phyloP scores from a whole-genome alignment of 176 grass and related monocot species.

The Cymbopogon citratus region DNA sequence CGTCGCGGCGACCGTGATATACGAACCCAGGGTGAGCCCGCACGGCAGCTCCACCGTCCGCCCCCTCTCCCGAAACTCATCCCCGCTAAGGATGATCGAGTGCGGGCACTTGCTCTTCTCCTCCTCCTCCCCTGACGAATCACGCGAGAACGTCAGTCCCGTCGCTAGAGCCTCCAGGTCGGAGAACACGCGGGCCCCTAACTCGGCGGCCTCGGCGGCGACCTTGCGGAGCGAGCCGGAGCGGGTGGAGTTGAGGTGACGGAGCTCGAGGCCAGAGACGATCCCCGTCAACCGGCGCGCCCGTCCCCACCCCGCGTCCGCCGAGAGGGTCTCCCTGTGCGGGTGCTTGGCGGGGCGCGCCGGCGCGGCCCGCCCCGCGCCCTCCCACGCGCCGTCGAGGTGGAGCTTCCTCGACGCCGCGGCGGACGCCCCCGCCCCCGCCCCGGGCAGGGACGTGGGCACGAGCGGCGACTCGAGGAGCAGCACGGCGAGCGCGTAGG shows the following conservation, averaged over 20 bases:
- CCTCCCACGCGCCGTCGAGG: slow-evolving; percentile 12
- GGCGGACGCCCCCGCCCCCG: background rate
- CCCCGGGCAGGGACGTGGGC: slow-evolving; percentile 9
- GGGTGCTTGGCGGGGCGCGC: slow-evolving; percentile 31
- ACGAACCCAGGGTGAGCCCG: slow-evolving; percentile 83
- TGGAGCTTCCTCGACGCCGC: slow-evolving; percentile 12
- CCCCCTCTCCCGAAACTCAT: slow-evolving; percentile 53
- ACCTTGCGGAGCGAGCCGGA: slow-evolving; percentile 48
- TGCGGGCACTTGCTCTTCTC: slow-evolving; percentile 64
- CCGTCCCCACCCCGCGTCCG: background rate
- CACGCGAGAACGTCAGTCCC: background rate
- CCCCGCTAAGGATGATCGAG: slow-evolving; percentile 59
- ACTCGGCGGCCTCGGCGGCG: slow-evolving; percentile 59
- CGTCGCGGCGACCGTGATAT: slow-evolving; percentile 74
- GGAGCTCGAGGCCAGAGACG: slow-evolving; percentile 63
- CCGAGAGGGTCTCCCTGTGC: slow-evolving; percentile 29
- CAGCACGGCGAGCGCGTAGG: slow-evolving; percentile 41
- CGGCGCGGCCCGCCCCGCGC: slow-evolving; percentile 9
- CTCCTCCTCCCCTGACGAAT: slow-evolving; percentile 4
- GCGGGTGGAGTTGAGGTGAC: slow-evolving; percentile 45
- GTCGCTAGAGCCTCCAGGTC: slow-evolving; percentile 29
- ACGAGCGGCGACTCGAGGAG: slow-evolving; percentile 55
- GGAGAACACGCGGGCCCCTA: slow-evolving; percentile 51
- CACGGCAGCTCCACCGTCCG: slow-evolving; percentile 72
- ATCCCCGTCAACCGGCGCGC: slow-evolving; percentile 16